A percentile compares a stretch with the other conserved stretches of the same genome.
Conservation (phyloP, 495 filamentous ascomycete species). For the Tricharina praecox region DNA sequence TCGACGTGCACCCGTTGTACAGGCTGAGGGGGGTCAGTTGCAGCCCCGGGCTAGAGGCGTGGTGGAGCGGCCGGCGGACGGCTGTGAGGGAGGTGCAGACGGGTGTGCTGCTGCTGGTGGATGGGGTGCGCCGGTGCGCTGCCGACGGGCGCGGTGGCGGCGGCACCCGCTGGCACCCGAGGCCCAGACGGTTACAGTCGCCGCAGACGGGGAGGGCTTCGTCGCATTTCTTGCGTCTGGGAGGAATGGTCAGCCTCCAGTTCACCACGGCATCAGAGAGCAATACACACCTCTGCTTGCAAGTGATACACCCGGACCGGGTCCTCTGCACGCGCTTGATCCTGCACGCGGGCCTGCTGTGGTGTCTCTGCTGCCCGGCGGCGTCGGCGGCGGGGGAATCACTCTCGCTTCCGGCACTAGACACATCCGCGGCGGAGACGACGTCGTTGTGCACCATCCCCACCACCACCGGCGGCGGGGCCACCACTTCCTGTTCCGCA, state of each 20-base stretch:
- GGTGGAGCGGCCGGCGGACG: too few species aligned
- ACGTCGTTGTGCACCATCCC: too few species aligned
- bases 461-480: too few species aligned
- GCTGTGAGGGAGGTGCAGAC: background rate
- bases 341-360: too few species aligned
- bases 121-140: too few species aligned
- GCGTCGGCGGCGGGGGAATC: too few species aligned
- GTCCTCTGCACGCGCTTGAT: too few species aligned
- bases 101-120: background rate
- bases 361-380: too few species aligned
- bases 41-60: too few species aligned
- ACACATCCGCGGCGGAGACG: too few species aligned
- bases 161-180: background rate
- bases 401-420: too few species aligned
- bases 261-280: background rate
- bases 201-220: background rate
- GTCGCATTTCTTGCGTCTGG: conserved; percentile 7
- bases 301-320: conserved; percentile 4
- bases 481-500: too few species aligned
- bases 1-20: conserved; percentile 1
- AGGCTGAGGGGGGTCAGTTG: background rate
- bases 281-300: conserved; percentile 4
- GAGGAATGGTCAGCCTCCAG: background rate
- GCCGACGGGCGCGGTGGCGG: background rate
- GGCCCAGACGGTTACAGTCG: conserved; percentile 2